Evolutionary conservation across 129 eudicot genomes (phyloP).

Genomic region (Lactuca sativa): DNA sequence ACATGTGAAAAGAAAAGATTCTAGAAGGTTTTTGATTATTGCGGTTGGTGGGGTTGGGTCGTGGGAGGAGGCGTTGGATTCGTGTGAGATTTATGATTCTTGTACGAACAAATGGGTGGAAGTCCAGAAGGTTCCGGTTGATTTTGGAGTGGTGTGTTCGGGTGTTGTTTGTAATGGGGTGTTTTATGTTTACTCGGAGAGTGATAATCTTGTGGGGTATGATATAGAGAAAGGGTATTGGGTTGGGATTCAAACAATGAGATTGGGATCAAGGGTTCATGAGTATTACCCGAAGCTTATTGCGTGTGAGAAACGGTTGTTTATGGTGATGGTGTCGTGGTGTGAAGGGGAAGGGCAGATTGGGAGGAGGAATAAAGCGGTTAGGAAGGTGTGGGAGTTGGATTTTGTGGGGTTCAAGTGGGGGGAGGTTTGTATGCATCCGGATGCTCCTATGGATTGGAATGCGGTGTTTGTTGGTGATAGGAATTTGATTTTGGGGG

Average conservation of each 20-base stretch:
- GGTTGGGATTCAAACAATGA: conserved; percentile 55
- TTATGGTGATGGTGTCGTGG: conserved; percentile 95
- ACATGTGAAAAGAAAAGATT: conserved; percentile 34
- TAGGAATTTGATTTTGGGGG: conserved; percentile 64
- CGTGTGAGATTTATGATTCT: conserved; percentile 86
- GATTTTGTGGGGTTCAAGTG: conserved; percentile 55
- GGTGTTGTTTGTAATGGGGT: conserved; percentile 63
- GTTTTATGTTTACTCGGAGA: conserved; percentile 81
- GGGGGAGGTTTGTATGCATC: conserved; percentile 68
- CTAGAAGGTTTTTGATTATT: conserved; percentile 61
- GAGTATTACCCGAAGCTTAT: conserved; percentile 87
- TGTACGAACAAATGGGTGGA: conserved; percentile 76
- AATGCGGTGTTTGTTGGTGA: conserved; percentile 86
- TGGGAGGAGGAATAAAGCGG: conserved; percentile 93
- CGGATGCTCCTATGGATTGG: conserved; percentile 99
- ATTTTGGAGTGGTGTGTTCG: conserved; percentile 76
- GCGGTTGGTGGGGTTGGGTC: conserved; percentile 90
- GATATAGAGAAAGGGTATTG: conserved; percentile 79
- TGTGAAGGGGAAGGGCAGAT: conserved; percentile 99
- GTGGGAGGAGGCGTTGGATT: conserved; percentile 88
- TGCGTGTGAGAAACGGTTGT: conserved; percentile 51
- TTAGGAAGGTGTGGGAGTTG: conserved; percentile 92
- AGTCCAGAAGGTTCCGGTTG: conserved; percentile 67
- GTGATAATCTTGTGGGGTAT: conserved; percentile 69
- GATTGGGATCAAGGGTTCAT: conserved; percentile 70